Evolutionary conservation across 2,329 filamentous ascomycete genomes (phyloP).

Genomic region (Alternaria sp.): DNA sequence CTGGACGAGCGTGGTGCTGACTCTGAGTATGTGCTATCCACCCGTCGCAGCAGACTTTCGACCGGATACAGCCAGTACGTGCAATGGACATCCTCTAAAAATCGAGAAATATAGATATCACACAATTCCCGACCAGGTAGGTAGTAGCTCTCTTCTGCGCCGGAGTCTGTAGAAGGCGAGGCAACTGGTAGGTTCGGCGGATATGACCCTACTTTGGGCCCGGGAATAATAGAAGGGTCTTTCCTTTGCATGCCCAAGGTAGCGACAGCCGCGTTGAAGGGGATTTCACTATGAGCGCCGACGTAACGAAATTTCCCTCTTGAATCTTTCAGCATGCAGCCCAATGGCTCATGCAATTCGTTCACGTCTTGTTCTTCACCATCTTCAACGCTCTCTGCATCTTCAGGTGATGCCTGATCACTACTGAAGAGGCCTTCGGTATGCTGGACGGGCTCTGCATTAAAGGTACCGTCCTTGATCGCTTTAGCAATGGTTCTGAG

Average conservation of each 20-base stretch:
- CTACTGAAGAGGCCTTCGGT: slow-evolving; percentile 34
- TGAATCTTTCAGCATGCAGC: slow-evolving; percentile 51
- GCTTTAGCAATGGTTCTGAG: slow-evolving; percentile 46
- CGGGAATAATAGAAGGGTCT: slow-evolving; percentile 40
- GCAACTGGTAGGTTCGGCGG: slow-evolving; percentile 37
- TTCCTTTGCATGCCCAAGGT: slow-evolving; percentile 35
- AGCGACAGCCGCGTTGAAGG: slow-evolving; percentile 49
- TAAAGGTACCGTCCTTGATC: slow-evolving; percentile 41
- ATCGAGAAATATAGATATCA: slow-evolving; percentile 44
- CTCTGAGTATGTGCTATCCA: slow-evolving; percentile 45
- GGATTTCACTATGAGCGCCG: slow-evolving; percentile 49
- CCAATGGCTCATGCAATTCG: slow-evolving; percentile 48
- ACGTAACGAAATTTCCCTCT: slow-evolving; percentile 46
- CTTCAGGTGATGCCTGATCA: slow-evolving; percentile 33
- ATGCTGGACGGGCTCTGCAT: slow-evolving; percentile 31
- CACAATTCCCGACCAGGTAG: slow-evolving; percentile 42
- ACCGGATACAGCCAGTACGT: slow-evolving; percentile 50
- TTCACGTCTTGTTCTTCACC: slow-evolving; percentile 43
- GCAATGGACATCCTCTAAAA: slow-evolving; percentile 48
- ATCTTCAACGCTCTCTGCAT: slow-evolving; percentile 34
- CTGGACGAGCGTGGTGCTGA: slow-evolving; percentile 27
- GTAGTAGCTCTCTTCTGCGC: slow-evolving; percentile 31
- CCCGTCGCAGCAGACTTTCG: slow-evolving; percentile 41
- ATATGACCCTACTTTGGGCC: slow-evolving; percentile 42
- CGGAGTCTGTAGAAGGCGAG: slow-evolving; percentile 29